Evolutionary conservation across 2,329 filamentous ascomycete genomes (phyloP).

Genomic region (Trichoderma koningiopsis): DNA sequence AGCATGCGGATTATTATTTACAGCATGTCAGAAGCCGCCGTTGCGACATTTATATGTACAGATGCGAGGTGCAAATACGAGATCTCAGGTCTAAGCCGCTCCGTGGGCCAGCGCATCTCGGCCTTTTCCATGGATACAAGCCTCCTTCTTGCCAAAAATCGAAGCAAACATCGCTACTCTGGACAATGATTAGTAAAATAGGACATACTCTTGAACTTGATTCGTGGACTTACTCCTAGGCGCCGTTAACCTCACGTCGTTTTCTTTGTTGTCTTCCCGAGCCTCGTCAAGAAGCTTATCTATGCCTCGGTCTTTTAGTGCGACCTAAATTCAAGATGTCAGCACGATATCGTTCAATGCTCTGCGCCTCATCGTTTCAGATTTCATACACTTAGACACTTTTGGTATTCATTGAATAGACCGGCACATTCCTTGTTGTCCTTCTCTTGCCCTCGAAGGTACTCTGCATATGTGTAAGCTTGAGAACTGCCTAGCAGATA

Average conservation of each 20-base stretch:
- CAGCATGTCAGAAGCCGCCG: constrained; percentile 3
- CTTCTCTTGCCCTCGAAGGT: constrained; percentile 79
- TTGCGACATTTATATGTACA: constrained; percentile 22
- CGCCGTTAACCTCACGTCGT: constrained; percentile 62
- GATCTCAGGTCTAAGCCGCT: constrained; percentile 20
- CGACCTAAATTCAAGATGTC: constrained; percentile 58
- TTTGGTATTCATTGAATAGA: constrained; percentile 86
- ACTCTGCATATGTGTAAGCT: constrained; percentile 60
- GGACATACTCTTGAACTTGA: background rate
- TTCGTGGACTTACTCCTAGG: constrained; percentile 43
- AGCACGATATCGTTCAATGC: background rate
- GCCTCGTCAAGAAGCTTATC: constrained; percentile 92
- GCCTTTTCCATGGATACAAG: background rate
- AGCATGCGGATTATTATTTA: background rate
- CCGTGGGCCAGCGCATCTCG: background rate
- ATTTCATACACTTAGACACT: constrained; percentile 71
- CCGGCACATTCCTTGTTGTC: constrained; percentile 81
- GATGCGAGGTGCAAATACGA: constrained; percentile 16
- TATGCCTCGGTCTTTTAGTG: constrained; percentile 85
- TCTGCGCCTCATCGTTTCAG: background rate
- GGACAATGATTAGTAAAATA: background rate
- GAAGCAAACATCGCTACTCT: constrained; percentile 3
- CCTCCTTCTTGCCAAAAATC: background rate
- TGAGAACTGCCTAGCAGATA: background rate
- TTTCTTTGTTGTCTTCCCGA: constrained; percentile 84